Evolutionary conservation across 2,329 filamentous ascomycete genomes (phyloP).

Genomic region (Hypoxylon sp.): DNA sequence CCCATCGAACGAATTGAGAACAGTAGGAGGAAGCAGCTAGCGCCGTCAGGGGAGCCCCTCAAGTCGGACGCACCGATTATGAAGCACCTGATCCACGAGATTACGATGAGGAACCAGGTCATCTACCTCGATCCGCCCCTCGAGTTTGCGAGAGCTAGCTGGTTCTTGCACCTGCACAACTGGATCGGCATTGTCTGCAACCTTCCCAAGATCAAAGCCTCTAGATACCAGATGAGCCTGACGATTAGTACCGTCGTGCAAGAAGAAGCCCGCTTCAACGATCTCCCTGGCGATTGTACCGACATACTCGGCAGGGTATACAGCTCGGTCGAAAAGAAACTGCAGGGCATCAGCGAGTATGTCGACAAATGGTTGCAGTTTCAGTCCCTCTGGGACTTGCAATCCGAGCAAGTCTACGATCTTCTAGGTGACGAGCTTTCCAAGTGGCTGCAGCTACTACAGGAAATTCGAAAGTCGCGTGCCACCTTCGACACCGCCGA

Average conservation of each 20-base stretch:
- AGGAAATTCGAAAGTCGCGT: constrained; percentile 94
- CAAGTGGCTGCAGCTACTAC: constrained; percentile 92
- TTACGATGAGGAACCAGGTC: constrained; percentile 97
- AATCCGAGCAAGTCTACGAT: constrained; percentile 94
- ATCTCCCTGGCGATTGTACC: constrained; percentile 85
- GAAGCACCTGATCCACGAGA: constrained; percentile 81
- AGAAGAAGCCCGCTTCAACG: constrained; percentile 77
- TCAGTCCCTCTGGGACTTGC: constrained; percentile 97
- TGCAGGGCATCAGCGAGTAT: constrained; percentile 81
- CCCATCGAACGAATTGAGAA: constrained; percentile 54
- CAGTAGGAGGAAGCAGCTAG: constrained; percentile 60
- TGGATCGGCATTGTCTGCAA: constrained; percentile 96
- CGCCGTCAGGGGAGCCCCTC: constrained; percentile 52
- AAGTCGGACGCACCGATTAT: constrained; percentile 69
- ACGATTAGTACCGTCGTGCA: constrained; percentile 65
- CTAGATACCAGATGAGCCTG: constrained; percentile 89
- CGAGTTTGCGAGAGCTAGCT: constrained; percentile 89
- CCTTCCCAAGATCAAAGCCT: constrained; percentile 91
- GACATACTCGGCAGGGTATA: constrained; percentile 82
- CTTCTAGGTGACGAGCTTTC: constrained; percentile 89
- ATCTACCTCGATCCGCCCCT: constrained; percentile 95
- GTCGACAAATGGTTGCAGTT: constrained; percentile 99
- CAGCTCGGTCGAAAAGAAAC: constrained; percentile 80
- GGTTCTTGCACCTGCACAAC: constrained; percentile 89
- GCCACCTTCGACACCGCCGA: constrained; percentile 98